phyloP scores from a whole-genome alignment of 306 rosid species.

The Rubus idaeus region DNA sequence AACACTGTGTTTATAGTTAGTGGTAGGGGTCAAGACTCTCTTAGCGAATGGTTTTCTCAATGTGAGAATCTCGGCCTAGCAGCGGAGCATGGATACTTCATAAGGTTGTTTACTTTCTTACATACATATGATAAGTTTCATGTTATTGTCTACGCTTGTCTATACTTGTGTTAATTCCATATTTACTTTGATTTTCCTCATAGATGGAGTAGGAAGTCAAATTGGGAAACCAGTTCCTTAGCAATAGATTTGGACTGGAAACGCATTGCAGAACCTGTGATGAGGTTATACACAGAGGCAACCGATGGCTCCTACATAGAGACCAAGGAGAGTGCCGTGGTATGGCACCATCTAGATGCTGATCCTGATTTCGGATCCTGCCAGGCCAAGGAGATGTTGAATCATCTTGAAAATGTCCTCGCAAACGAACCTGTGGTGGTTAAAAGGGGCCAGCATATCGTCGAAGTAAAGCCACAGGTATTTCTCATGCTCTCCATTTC shows the following conservation, averaged over 20 bases:
- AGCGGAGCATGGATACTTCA: constrained; percentile 88
- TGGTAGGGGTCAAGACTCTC: constrained; percentile 63
- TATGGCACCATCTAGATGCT: constrained; percentile 64
- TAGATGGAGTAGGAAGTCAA: constrained; percentile 66
- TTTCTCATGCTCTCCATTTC: constrained; percentile 1
- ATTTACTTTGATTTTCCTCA: constrained; percentile 19
- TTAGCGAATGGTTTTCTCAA: constrained; percentile 64
- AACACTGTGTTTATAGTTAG: constrained; percentile 86
- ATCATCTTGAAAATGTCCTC: constrained; percentile 62
- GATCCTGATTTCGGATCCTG: constrained; percentile 61
- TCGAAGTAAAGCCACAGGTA: constrained; percentile 76
- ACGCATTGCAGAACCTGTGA: constrained; percentile 61
- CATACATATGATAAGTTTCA: not conserved
- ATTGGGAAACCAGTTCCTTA: constrained; percentile 52
- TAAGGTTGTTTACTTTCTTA: constrained; percentile 45
- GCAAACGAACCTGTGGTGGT: constrained; percentile 69
- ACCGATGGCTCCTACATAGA: constrained; percentile 69
- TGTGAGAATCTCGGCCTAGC: constrained; percentile 86
- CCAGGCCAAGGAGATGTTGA: constrained; percentile 67
- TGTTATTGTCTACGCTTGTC: not conserved
- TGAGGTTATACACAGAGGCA: constrained; percentile 58
- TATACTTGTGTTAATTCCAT: constrained; percentile 14
- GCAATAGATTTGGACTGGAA: constrained; percentile 50
- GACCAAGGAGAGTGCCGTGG: constrained; percentile 72
- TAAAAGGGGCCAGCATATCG: constrained; percentile 57